Base-by-base conservation (phyloP, 331 rosid genomes). In the Quercus lobata region DNA sequence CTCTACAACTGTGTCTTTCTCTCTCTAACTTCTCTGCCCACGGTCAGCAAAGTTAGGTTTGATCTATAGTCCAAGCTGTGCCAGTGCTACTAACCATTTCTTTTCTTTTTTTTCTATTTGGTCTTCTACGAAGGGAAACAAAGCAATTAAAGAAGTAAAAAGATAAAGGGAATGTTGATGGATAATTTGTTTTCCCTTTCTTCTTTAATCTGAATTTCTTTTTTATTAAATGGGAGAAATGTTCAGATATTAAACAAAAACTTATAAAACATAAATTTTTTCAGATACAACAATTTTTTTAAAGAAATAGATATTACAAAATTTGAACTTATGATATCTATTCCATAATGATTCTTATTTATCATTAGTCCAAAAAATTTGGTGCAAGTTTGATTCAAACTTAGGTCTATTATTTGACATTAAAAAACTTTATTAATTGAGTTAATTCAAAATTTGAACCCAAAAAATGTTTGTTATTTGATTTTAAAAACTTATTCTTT, bases 1-100 rank as follows among this genome's bases (percentile, higher is more conserved):
- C 6, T 30, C 72, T 73, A 70, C 57, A 78, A 75, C 34, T 71
- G 37, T 53, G 21, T 60, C 73, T 86, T 68, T 78, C 87, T 77
- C 85, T 32, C 89, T 75, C 78, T n/a, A 76, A 73, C 75, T 74
- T 65, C 71, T 79, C 71, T 79, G 87, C 81, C 76, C 84, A 73
- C 78, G 84, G 78, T 82, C 90, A 86, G 79, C 79, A 60, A 66
- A 69, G 87, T 80, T 84, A 71, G 83, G 86, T 72, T 79, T 73
- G 83, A 81, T 86, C 83, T 44, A 61, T 44, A 41, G 29, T 56
- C 81, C 60, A 76, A 76, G 37, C 72, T 66, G 68, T 15, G 27
- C 52, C 37, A 73, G 66, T 46, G 61, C n/a, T 4, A 24, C 54
- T 49, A 14, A 8, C 46, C 71, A 76, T 56, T 19, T 68, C n/a